phyloP scores from a whole-genome alignment of 1,284 basidiomycete genomes.

The Cutaneotrichosporon sp. region DNA sequence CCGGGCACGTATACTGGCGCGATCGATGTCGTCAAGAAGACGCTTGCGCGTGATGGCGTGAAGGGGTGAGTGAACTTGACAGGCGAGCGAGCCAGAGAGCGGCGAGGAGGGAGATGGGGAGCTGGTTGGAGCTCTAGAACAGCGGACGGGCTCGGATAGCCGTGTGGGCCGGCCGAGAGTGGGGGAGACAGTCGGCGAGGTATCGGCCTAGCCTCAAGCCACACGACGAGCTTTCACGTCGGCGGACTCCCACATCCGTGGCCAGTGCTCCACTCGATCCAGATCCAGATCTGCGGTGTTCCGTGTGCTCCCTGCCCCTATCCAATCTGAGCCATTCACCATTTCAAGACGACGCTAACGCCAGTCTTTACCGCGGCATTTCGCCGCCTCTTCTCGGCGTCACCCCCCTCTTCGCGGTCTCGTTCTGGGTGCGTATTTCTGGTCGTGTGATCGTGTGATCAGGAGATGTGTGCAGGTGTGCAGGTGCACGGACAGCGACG shows the following conservation, averaged over 20 bases:
- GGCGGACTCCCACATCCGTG: no score
- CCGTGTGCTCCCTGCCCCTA: no score
- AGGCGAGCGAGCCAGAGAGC: not conserved
- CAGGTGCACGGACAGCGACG: not conserved
- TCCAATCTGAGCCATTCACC: no score
- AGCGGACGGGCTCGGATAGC: not conserved
- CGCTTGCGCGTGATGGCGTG: conserved; percentile 82
- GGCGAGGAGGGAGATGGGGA: not conserved
- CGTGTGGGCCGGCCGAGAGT: not conserved
- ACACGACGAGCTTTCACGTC: no score
- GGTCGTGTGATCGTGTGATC: not conserved
- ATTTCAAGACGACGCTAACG: conserved; percentile 1
- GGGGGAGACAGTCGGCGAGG: not conserved
- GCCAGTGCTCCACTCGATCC: no score
- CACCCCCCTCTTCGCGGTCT: conserved; percentile 97
- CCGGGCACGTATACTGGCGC: conserved; percentile 89
- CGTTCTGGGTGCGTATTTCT: conserved; percentile 78
- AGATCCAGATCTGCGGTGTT: no score
- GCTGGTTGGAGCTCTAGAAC: no score
- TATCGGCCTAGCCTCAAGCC: no score
- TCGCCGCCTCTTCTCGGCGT: conserved; percentile 94
- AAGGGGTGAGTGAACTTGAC: conserved; percentile 64
- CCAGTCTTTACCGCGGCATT: conserved; percentile 91
- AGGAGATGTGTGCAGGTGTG: not conserved
- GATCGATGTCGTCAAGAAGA: conserved; percentile 89